Evolutionary conservation across 805 yeast genomes (phyloP), one percentile per base, ranked within the genome.

Genomic region (Saccharomyces cerevisiae): DNA sequence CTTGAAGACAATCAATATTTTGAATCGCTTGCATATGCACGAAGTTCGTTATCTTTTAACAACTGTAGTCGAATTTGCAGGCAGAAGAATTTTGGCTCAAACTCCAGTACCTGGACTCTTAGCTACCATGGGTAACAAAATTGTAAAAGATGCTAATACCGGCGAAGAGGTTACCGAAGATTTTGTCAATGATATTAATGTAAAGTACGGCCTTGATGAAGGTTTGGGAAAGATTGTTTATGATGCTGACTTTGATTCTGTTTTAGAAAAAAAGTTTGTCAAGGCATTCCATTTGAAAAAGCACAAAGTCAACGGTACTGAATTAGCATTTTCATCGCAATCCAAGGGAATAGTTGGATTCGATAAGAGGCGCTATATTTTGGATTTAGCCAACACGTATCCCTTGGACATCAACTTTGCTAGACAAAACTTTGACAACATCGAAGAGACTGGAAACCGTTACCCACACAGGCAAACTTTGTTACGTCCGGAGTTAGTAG

Each of bases 101-200:
- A 88, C 96, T 13, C 96, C 97, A 11, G 96, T 92, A 47, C 99
- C 99, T 14, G 98, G 98, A 56, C 67, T 76, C 43, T 72, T 74
- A 54, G 61, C 70, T 9, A 71, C 73, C 10, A 62, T 73, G 63
- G 77, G 79, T 53, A 68, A 74, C 22, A 69, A 66, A 43, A 65
- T 65, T 29, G 67, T 66, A 48, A 73, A 70, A 43, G 76, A 76
- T 49, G 74, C 70, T 46, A 78, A 72, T 41, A 72, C 74, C 29
- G 75, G 72, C 28, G 72, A 70, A 41, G 78, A 73, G 50, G 69
- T 67, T 17, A 62, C 70, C 41, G 73, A 68, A 55, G 70, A 76
- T 54, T 61, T 71, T 43, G 62, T 59, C 10, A 62, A 66, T 27
- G 70, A 64, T 21, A 77, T 76, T 53, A 81, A 79, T 64, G 87